Base-by-base conservation (phyloP, 306 rosid genomes). In the Glycine latifolia region DNA sequence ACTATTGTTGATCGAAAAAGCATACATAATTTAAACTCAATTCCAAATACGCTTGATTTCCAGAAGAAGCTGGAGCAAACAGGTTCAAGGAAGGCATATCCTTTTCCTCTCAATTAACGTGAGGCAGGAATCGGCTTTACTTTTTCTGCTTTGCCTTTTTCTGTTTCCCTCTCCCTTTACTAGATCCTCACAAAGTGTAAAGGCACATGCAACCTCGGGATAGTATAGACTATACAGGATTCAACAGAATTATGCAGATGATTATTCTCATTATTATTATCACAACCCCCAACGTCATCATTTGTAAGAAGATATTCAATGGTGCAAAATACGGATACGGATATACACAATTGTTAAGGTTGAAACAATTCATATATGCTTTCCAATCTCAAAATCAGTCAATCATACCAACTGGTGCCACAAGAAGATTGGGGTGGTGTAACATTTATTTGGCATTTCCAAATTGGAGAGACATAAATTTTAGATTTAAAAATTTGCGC, bases 121-220 rank as follows among this genome's bases (percentile, higher is more conserved):
- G 83, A 83, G 83, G 92, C 53, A 76, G 85, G 91, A 85, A 86
- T 85, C 88, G 62, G 8, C 88, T 88, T 89, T 89, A 79, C 65
- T 67, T 82, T 69, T 83, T 86, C 75, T 81, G 82, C 86, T 54
- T 69, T 46, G 74, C 77, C 80, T 83, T 73, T 67, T 84, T 56
- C 80, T 82, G 81, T 70, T 43, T 73, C 65, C 71, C 82, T 69
- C 72, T 43, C 76, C 77, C 83, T 82, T 85, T 86, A 86, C 82
- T 79, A 46, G 89, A 92, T 88, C 96, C 91, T 75, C 82, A 78
- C 88, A 83, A 89, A 87, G 89, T 81, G 85, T 85, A 89, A 89
- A 89, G 88, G 71, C 71, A 72, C 47, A 69, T 50, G 60, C 52
- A 60, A 76, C 67, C 62, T 78, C 48, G 15, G 13, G 78, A 10